A percentile compares a stretch with the other conserved stretches of the same genome.
These are phyloP conservation scores for Gracilaria caudata DNA, from an alignment of 23 red algal genomes.

Conservation along the genomic window DNA sequence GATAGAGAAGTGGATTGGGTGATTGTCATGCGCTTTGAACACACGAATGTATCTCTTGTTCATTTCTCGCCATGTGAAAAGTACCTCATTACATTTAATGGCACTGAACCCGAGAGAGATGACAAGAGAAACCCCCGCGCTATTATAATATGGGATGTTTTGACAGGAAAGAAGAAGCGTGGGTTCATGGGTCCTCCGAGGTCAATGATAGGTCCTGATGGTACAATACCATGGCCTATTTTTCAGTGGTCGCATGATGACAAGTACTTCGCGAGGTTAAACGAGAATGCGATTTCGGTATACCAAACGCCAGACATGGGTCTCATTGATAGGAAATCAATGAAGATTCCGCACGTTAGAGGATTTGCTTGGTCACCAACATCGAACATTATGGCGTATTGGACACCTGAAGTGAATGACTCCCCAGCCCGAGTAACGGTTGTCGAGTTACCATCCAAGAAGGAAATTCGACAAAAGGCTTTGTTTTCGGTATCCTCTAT, in stretches of 20 bases:
- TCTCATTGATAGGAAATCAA: slow-evolving; percentile 86
- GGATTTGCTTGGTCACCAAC: slow-evolving; percentile 96
- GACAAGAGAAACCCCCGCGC: slow-evolving; percentile 81
- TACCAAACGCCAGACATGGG: slow-evolving; percentile 88
- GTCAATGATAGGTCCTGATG: slow-evolving; percentile 65
- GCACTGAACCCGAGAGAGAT: slow-evolving; percentile 85
- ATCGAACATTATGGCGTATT: slow-evolving; percentile 91
- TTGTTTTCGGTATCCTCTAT: slow-evolving; percentile 92
- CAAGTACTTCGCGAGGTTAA: slow-evolving; percentile 84
- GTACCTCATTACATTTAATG: slow-evolving; percentile 93
- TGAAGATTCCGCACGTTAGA: slow-evolving; percentile 74
- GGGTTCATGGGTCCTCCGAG: slow-evolving; percentile 75
- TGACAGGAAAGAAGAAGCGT: slow-evolving; percentile 74
- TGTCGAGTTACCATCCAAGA: slow-evolving; percentile 90
- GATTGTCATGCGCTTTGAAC: slow-evolving; percentile 91
- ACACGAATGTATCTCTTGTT: slow-evolving; percentile 73
- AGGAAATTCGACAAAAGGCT: slow-evolving; percentile 94
- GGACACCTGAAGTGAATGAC: slow-evolving; percentile 92
- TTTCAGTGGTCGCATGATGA: slow-evolving; percentile 92
- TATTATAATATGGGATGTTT: slow-evolving; percentile 78
- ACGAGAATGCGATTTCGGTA: slow-evolving; percentile 79
- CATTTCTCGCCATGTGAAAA: slow-evolving; percentile 93
- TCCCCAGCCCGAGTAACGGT: slow-evolving; percentile 90
- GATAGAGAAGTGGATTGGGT: slow-evolving; percentile 76
- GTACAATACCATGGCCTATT: slow-evolving; percentile 90